Evolutionary conservation across 2,329 filamentous ascomycete genomes (phyloP).

Genomic region (Ophiostoma sp.): DNA sequence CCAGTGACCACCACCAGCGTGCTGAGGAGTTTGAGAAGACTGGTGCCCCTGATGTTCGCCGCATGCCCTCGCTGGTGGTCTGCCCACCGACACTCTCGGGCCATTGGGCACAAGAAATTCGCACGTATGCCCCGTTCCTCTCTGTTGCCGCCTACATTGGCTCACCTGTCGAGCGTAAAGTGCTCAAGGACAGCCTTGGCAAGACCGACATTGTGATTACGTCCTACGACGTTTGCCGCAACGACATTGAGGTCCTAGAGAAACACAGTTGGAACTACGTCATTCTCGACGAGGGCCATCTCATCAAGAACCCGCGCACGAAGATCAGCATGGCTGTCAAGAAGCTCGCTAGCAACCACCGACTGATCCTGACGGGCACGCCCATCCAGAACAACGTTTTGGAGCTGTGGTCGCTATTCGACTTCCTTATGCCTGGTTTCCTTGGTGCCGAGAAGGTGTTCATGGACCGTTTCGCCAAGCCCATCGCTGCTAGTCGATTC

Average conservation of each 20-base stretch:
- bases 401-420: slow-evolving; percentile 96
- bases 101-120: slow-evolving; percentile 98
- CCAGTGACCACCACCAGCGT: slow-evolving; percentile 92
- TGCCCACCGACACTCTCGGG: slow-evolving; percentile 95
- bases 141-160: slow-evolving; percentile 89
- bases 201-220: slow-evolving; percentile 92
- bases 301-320: slow-evolving; percentile 98
- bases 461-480: slow-evolving; percentile 89
- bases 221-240: slow-evolving; percentile 96
- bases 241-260: slow-evolving; percentile 82
- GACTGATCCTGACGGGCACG: slow-evolving; percentile 92
- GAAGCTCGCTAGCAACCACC: slow-evolving; percentile 83
- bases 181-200: slow-evolving; percentile 67
- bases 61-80: slow-evolving; percentile 86
- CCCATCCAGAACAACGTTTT: slow-evolving; percentile 98
- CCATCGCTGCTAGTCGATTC: slow-evolving; percentile 89
- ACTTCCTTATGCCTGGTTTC: slow-evolving; percentile 99
- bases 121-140: slow-evolving; percentile 92
- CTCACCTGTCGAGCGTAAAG: slow-evolving; percentile 75
- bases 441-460: slow-evolving; percentile 94
- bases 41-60: slow-evolving; percentile 72
- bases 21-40: slow-evolving; percentile 88
- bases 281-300: slow-evolving; percentile 92
- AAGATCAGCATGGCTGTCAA: slow-evolving; percentile 96
- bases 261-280: slow-evolving; percentile 93